A percentile compares a stretch with the other conserved stretches of the same genome.
Evolutionary conservation across 129 eudicot species (phyloP).

Genomic region (Rutidosis leptorrhynchoides): DNA sequence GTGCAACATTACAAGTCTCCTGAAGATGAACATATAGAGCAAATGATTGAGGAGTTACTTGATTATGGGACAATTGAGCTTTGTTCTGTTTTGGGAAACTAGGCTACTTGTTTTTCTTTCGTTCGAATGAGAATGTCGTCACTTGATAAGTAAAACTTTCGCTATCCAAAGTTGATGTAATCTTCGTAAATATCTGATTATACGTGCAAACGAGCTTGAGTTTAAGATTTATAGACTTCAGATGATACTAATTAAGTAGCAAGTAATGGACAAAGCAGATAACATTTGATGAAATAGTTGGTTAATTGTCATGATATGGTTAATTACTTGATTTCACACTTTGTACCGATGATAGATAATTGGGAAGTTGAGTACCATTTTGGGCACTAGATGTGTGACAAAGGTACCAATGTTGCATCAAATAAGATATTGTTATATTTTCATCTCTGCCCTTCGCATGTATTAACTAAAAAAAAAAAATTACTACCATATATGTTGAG

Average conservation of each 20-base stretch:
- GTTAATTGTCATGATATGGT: conserved; percentile 20
- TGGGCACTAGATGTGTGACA: conserved; percentile 6
- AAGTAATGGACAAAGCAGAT: not conserved
- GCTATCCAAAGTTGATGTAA: not conserved
- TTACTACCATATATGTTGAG: too few relatives aligned
- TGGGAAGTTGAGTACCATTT: conserved; percentile 14
- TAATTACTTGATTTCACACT: conserved; percentile 14
- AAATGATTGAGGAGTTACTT: conserved; percentile 90
- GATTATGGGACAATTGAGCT: conserved; percentile 86
- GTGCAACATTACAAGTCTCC: conserved; percentile 40
- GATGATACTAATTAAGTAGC: conserved; percentile 2
- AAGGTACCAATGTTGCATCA: not conserved
- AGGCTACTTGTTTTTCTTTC: conserved; percentile 4
- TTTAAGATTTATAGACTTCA: not conserved
- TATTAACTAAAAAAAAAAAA: too few relatives aligned
- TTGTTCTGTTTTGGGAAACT: conserved; percentile 50
- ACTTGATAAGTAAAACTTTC: not conserved
- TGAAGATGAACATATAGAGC: conserved; percentile 95
- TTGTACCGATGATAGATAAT: conserved; percentile 12
- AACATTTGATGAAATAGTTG: not conserved
- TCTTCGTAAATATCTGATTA: not conserved
- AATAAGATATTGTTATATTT: not conserved
- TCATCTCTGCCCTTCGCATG: not conserved
- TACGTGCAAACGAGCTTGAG: not conserved
- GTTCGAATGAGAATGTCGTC: not conserved